Percentiles rank a stretch among this genome's conserved stretches.
phyloP scores from a whole-genome alignment of 1,284 basidiomycete species.

The Fomitopsis pinicola region DNA sequence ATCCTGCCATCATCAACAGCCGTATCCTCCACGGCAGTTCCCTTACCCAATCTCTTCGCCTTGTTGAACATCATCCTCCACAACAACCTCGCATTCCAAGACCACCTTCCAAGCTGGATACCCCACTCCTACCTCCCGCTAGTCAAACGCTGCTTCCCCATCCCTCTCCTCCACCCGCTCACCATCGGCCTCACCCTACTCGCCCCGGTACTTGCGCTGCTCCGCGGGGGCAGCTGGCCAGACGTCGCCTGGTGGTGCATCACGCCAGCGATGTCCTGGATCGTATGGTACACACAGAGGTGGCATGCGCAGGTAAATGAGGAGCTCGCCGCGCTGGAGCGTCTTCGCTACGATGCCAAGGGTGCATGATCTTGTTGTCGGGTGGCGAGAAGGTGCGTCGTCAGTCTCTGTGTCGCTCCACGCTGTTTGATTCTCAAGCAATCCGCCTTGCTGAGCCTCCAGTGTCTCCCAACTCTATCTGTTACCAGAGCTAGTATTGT shows the following conservation, averaged over 20 bases:
- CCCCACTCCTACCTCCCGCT: constrained; percentile 8
- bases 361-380: constrained; percentile 16
- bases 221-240: constrained; percentile 12
- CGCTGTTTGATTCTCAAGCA: no score
- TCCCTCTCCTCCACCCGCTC: constrained; percentile 15
- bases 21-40: constrained; percentile 10
- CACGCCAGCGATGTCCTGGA: constrained; percentile 10
- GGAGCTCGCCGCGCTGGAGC: constrained; percentile 20
- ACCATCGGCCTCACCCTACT: constrained; percentile 11
- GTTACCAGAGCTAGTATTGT: background rate
- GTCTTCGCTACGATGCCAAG: constrained; percentile 22
- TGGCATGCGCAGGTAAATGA: constrained; percentile 21
- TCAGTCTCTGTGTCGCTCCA: background rate
- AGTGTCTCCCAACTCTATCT: no score
- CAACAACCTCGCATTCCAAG: constrained; percentile 10
- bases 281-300: constrained; percentile 16
- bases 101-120: constrained; percentile 9
- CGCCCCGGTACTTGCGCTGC: constrained; percentile 15
- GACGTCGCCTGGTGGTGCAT: constrained; percentile 26
- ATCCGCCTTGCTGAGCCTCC: no score
- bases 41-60: constrained; percentile 14
- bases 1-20: constrained; percentile 11
- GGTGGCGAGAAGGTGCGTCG: no score
- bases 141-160: constrained; percentile 1
- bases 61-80: constrained; percentile 21